Percentiles rank a stretch among this genome's conserved stretches.
Evolutionary conservation across 2,329 filamentous ascomycete genomes (phyloP).

Genomic region (Scleromitrula shiraiana): DNA sequence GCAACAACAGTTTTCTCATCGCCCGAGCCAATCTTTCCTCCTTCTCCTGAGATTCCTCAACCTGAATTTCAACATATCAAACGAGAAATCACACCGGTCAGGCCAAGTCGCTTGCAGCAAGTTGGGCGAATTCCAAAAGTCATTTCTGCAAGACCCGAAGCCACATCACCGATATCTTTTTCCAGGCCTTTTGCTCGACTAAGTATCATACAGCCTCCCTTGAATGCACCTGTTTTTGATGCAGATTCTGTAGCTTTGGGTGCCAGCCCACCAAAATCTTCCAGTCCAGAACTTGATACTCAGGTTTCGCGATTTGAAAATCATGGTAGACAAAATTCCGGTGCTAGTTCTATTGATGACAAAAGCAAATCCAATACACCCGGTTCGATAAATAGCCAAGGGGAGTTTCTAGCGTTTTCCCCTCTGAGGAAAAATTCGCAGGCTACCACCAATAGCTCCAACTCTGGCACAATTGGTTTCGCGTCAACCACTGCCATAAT

Average conservation of each 20-base stretch:
- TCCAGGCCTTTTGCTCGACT: constrained; percentile 68
- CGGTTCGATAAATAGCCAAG: constrained; percentile 17
- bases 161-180: constrained; percentile 69
- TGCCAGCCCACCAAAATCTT: constrained; percentile 31
- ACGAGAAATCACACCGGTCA: constrained; percentile 17
- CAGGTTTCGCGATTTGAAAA: not conserved
- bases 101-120: constrained; percentile 62
- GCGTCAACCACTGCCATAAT: constrained; percentile 58
- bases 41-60: constrained; percentile 14
- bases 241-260: constrained; percentile 41
- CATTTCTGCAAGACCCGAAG: constrained; percentile 59
- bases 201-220: constrained; percentile 37
- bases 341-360: no score
- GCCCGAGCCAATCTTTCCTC: constrained; percentile 17
- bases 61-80: constrained; percentile 18
- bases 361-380: no score
- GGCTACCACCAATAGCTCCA: constrained; percentile 47
- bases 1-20: constrained; percentile 15
- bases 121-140: constrained; percentile 83
- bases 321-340: constrained; percentile 17
- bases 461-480: constrained; percentile 51
- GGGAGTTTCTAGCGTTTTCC: constrained; percentile 68
- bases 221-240: constrained; percentile 26
- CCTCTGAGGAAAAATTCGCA: constrained; percentile 58
- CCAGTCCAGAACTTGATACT: constrained; percentile 15